These are phyloP conservation scores for Patellifolia procumbens DNA, from an alignment of 179 eudicot genomes.

Conservation along the genomic window DNA sequence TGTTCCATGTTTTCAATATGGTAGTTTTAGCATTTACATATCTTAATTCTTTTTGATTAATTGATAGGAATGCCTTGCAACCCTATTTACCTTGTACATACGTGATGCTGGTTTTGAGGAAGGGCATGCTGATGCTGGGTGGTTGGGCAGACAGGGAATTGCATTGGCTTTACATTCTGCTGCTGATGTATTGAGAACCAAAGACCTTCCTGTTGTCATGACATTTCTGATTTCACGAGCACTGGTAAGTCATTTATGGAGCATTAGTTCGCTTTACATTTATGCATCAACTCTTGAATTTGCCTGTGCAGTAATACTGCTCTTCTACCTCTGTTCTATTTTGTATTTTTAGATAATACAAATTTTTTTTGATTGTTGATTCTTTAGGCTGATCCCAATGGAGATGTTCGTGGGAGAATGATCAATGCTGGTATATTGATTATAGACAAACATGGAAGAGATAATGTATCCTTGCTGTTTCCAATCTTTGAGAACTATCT, in stretches of 20 bases:
- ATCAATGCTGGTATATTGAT: constrained; percentile 94
- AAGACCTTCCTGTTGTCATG: constrained; percentile 98
- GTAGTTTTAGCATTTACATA: constrained; percentile 8
- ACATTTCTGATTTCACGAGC: constrained; percentile 97
- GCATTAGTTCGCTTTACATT: neutral
- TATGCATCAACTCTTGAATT: neutral
- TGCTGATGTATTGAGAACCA: constrained; percentile 92
- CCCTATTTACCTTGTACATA: constrained; percentile 87
- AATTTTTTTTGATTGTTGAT: constrained; percentile 28
- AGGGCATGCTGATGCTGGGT: constrained; percentile 74
- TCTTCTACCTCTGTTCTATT: neutral
- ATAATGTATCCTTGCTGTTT: constrained; percentile 80
- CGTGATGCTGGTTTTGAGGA: constrained; percentile 64
- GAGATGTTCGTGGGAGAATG: constrained; percentile 98
- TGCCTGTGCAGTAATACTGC: neutral
- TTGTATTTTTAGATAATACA: too few relatives aligned
- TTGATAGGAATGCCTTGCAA: constrained; percentile 80
- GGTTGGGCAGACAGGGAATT: constrained; percentile 98
- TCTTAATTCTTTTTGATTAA: constrained; percentile 17
- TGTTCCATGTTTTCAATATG: constrained; percentile 5
- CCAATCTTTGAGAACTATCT: constrained; percentile 97
- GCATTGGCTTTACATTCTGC: constrained; percentile 83
- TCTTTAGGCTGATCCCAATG: constrained; percentile 87
- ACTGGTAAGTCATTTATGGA: constrained; percentile 53
- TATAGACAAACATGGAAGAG: constrained; percentile 93